Percentiles rank a stretch among this genome's conserved stretches.
These are phyloP conservation scores for Biscogniauxia mediterranea DNA, from an alignment of 2,329 filamentous ascomycete genomes.

Conservation along the genomic window DNA sequence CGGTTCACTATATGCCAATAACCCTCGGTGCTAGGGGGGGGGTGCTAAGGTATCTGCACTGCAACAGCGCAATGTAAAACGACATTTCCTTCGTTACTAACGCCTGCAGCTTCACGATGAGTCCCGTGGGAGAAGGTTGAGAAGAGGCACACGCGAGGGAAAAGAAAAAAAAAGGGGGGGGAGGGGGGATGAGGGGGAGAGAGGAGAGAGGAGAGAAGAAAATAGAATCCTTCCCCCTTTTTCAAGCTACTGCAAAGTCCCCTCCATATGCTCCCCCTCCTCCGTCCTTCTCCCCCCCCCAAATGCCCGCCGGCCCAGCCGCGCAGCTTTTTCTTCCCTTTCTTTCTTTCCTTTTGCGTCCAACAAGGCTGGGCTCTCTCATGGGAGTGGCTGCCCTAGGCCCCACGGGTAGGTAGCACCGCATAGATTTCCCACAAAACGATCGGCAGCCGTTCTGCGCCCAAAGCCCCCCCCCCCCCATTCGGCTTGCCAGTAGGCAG, in stretches of 20 bases:
- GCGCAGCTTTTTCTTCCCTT: background rate
- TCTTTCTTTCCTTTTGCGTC: background rate
- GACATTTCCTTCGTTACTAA: background rate
- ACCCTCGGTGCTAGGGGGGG: conserved; percentile 1
- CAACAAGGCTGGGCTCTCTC: conserved; percentile 3
- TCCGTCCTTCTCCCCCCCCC: background rate
- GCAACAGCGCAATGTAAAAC: conserved; percentile 9
- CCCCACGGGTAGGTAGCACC: background rate
- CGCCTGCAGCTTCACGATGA: background rate
- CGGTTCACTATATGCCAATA: background rate
- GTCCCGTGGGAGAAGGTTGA: background rate
- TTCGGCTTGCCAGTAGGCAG: conserved; percentile 1
- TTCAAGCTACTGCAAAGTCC: conserved; percentile 6
- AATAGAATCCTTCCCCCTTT: conserved; percentile 3
- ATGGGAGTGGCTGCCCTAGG: background rate
- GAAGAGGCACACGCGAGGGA: background rate
- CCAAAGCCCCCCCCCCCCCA: conserved; percentile 8
- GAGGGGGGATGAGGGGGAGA: background rate
- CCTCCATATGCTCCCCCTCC: conserved; percentile 12
- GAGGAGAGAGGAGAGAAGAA: background rate
- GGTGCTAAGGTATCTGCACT: conserved; percentile 15
- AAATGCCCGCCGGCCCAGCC: conserved; percentile 2
- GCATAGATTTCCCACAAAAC: background rate
- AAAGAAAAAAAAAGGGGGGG: background rate
- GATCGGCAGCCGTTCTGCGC: conserved; percentile 10